Evolutionary conservation across 2,329 filamentous ascomycete species (phyloP), one percentile per base, ranked within the genome.

Genomic region (Ceratocystis diversiconidia): DNA sequence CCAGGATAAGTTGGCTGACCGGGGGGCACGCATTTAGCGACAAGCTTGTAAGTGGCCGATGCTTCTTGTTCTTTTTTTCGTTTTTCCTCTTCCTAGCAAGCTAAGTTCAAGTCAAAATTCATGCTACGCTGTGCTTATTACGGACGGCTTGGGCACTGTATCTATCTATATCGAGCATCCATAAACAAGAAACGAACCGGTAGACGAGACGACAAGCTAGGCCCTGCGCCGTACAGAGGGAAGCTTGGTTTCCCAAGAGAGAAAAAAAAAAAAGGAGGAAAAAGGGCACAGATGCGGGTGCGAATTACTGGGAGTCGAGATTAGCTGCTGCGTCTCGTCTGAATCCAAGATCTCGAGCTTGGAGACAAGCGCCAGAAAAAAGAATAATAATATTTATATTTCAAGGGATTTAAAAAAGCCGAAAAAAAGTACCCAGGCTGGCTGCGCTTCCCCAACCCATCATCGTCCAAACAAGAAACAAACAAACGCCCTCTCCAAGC

Each of bases 1-100:
- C 36, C 36, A 41, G 36, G 36, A 41, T 50, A 22, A 19, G 46
- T 22, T 55, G n/a, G 50, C 8, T 19, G 25, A 57, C 52, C 10
- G 52, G 10, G 10, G 22, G 52, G 52, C 7, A 59, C 52, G 52
- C 52, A 19, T 59, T 59, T 59, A 59, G 52, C 52, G 52, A 59
- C 52, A 59, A 59, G 52, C 52, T 59, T 59, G 52, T 59, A 59
- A 59, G 52, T 59, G 52, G 52, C n/a, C 52, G 52, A n/a, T 32
- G 52, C 52, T 59, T 59, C 28, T 59, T 59, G 6, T 15, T 52
- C 10, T 52, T 19, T 25, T 52, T 28, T 59, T 19, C 15, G 15
- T 59, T 59, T n/a, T 32, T 7, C 46, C 19, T n/a, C 46, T 48
- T 19, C 46, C 10, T 4, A 41, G 36, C 36, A 41, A 41, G 36